A percentile compares a stretch with the other conserved stretches of the same genome.
These are phyloP conservation scores for Colletotrichum sp. DNA, from an alignment of 2,329 filamentous ascomycete species.

Conservation along the genomic window DNA sequence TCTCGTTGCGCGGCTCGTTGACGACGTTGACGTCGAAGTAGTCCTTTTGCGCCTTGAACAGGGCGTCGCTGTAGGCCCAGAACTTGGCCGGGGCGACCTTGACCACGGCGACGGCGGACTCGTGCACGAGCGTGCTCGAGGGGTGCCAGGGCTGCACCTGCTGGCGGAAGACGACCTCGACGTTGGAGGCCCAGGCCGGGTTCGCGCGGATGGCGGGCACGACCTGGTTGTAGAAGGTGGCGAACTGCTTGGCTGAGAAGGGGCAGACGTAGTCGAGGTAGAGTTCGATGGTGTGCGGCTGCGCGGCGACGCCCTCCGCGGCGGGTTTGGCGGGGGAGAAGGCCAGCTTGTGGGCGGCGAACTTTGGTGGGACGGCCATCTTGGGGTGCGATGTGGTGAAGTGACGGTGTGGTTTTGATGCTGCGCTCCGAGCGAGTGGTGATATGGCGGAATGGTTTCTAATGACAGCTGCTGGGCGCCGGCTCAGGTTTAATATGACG, in stretches of 20 bases:
- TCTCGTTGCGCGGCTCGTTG: constrained; percentile 82
- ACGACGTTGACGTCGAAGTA: constrained; percentile 89
- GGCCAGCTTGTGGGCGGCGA: constrained; percentile 72
- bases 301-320: constrained; percentile 40
- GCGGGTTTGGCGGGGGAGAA: constrained; percentile 43
- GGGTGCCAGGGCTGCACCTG: constrained; percentile 97
- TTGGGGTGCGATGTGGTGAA: constrained; percentile 6
- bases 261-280: constrained; percentile 94
- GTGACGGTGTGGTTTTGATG: neutral
- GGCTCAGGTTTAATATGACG: constrained; percentile 6
- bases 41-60: constrained; percentile 70
- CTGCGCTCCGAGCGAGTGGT: neutral
- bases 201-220: constrained; percentile 67
- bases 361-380: constrained; percentile 81
- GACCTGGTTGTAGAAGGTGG: constrained; percentile 72
- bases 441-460: neutral
- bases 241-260: constrained; percentile 72
- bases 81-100: constrained; percentile 73
- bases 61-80: constrained; percentile 76
- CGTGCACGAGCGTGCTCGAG: constrained; percentile 79
- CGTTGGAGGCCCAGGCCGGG: constrained; percentile 57
- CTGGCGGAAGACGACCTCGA: constrained; percentile 85
- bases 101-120: constrained; percentile 84
- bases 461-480: neutral
- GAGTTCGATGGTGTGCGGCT: constrained; percentile 65